A percentile compares a stretch with the other conserved stretches of the same genome.
These are phyloP conservation scores for Monosporascus sp. DNA, from an alignment of 2,329 filamentous ascomycete genomes.

Conservation along the genomic window DNA sequence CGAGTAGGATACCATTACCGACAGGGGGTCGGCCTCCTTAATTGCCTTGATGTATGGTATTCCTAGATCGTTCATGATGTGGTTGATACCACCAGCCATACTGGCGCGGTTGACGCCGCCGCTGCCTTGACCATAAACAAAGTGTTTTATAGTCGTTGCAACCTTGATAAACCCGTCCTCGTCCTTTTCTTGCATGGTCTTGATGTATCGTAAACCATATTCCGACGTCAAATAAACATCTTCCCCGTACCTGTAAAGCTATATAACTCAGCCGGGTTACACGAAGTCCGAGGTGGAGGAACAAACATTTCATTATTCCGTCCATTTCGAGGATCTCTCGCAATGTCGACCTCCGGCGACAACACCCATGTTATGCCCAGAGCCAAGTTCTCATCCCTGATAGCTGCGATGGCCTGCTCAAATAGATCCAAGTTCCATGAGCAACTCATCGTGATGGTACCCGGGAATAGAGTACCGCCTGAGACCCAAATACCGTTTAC, in stretches of 20 bases:
- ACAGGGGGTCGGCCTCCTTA: conserved; percentile 19
- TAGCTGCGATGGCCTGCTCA: conserved; percentile 19
- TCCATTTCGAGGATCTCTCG: conserved; percentile 26
- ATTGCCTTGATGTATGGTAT: conserved; percentile 26
- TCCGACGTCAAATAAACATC: conserved; percentile 26
- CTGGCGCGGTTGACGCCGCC: conserved; percentile 30
- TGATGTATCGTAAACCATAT: conserved; percentile 27
- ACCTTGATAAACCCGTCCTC: conserved; percentile 27
- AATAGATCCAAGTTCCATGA: conserved; percentile 27
- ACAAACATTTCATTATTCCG: conserved; percentile 19
- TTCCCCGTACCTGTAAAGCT: conserved; percentile 24
- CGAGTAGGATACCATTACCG: conserved; percentile 29
- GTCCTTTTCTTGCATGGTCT: conserved; percentile 31
- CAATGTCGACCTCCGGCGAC: conserved; percentile 27
- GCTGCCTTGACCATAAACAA: conserved; percentile 26
- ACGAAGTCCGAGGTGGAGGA: not conserved
- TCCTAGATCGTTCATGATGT: conserved; percentile 28
- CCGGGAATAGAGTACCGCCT: conserved; percentile 28
- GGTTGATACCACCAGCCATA: conserved; percentile 28
- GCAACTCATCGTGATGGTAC: conserved; percentile 23
- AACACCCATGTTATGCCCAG: conserved; percentile 29
- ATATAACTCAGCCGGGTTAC: not conserved
- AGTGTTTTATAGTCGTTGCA: conserved; percentile 32
- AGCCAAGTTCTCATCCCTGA: conserved; percentile 27
- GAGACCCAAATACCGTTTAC: conserved; percentile 26